These are phyloP conservation scores for Penicillium hordei DNA, from an alignment of 2,329 filamentous ascomycete genomes.

Conservation along the genomic window DNA sequence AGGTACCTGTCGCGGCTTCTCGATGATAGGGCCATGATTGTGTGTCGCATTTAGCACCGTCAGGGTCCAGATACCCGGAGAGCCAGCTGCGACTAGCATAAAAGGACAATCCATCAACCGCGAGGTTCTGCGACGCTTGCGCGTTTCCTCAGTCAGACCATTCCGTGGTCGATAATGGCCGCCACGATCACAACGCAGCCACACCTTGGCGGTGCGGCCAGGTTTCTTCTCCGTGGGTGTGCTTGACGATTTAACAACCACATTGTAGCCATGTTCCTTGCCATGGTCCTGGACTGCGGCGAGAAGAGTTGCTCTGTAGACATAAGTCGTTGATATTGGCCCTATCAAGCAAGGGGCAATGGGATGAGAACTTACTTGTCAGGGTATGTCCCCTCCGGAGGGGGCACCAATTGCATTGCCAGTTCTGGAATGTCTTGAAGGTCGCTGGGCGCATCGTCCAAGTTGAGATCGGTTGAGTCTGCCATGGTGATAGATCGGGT, in stretches of 20 bases:
- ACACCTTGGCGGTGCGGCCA: conserved; percentile 46
- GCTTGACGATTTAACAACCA: conserved; percentile 49
- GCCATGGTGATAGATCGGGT: conserved; percentile 36
- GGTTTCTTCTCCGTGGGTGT: conserved; percentile 48
- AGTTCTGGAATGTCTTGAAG: conserved; percentile 48
- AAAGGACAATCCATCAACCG: conserved; percentile 48
- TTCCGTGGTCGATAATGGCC: conserved; percentile 48
- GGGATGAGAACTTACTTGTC: conserved; percentile 36
- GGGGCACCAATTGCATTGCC: conserved; percentile 43
- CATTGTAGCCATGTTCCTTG: conserved; percentile 46
- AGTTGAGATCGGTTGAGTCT: conserved; percentile 44
- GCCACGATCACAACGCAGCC: conserved; percentile 47
- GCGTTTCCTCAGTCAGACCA: conserved; percentile 47
- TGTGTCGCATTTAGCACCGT: conserved; percentile 45
- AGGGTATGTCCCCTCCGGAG: conserved; percentile 46
- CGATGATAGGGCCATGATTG: conserved; percentile 45
- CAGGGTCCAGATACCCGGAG: conserved; percentile 46
- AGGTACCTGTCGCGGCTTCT: conserved; percentile 42
- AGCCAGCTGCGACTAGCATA: conserved; percentile 46
- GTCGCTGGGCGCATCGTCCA: conserved; percentile 45
- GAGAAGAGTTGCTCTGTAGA: conserved; percentile 37
- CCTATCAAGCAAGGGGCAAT: not conserved
- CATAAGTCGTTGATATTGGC: conserved; percentile 10
- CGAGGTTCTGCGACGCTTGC: conserved; percentile 46
- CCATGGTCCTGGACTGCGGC: conserved; percentile 44